phyloP scores from a whole-genome alignment of 495 filamentous ascomycete genomes.

The Annulohypoxylon stygium region DNA sequence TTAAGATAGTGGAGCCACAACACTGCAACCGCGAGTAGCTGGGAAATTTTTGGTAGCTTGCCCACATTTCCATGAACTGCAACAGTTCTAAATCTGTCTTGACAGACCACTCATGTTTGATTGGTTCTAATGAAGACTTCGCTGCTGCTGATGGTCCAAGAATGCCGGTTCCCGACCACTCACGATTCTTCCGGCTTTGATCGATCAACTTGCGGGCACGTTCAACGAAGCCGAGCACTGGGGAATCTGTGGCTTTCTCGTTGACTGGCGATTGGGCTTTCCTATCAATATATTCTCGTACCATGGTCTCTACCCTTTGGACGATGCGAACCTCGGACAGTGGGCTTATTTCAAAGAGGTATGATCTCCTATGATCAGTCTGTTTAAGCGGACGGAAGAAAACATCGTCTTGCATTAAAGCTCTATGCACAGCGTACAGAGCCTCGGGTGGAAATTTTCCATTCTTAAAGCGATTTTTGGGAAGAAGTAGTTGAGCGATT shows the following conservation, averaged over 20 bases:
- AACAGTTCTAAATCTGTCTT: conserved; percentile 70
- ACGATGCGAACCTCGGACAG: conserved; percentile 47
- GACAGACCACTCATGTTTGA: conserved; percentile 54
- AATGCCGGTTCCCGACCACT: conserved; percentile 69
- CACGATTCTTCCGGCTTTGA: conserved; percentile 72
- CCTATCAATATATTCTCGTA: conserved; percentile 53
- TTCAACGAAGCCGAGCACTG: conserved; percentile 65
- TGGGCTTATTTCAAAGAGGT: conserved; percentile 56
- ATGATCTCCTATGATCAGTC: conserved; percentile 52
- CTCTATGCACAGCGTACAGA: conserved; percentile 77
- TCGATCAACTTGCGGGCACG: conserved; percentile 76
- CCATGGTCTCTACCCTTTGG: conserved; percentile 45
- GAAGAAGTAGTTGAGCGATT: conserved; percentile 67
- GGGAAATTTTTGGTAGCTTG: conserved; percentile 65
- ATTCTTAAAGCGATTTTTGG: conserved; percentile 59
- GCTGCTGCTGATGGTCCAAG: conserved; percentile 58
- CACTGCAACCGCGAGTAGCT: conserved; percentile 64
- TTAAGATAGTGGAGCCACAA: conserved; percentile 77
- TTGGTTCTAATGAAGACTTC: conserved; percentile 36
- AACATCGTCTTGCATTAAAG: conserved; percentile 68
- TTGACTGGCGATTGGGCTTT: neutral
- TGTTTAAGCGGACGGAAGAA: conserved; percentile 59
- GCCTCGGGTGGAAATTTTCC: conserved; percentile 64
- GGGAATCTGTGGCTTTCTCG: neutral
- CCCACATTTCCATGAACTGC: conserved; percentile 78